Conservation (phyloP, 1,284 basidiomycete species). For the Phellopilus nigrolimitatus region DNA sequence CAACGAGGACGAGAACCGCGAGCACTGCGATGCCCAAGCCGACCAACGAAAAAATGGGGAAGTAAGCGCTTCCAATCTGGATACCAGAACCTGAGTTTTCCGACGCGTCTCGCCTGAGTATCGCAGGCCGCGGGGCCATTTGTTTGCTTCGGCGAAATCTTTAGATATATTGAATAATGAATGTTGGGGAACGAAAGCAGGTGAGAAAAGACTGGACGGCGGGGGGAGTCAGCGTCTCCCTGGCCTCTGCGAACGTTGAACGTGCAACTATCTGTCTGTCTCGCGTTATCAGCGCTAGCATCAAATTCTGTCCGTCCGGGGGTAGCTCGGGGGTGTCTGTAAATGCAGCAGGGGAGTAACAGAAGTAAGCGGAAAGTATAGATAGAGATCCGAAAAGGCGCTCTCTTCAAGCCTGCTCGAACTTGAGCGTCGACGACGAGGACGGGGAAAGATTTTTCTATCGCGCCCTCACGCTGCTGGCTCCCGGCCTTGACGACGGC, state of each 20-base stretch:
- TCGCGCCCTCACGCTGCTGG: no score
- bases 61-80: slow-evolving; percentile 6
- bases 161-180: not conserved
- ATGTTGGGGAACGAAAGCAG: not conserved
- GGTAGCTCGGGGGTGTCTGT: not conserved
- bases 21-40: slow-evolving; percentile 45
- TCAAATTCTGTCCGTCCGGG: no score
- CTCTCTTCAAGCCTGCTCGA: not conserved
- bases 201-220: slow-evolving; percentile 9
- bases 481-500: not conserved
- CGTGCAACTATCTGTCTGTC: no score
- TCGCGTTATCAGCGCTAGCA: no score
- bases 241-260: not conserved
- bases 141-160: no score
- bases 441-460: not conserved
- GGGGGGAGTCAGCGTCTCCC: not conserved
- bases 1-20: slow-evolving; percentile 31
- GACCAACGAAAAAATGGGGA: slow-evolving; percentile 34
- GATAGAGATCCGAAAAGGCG: not conserved
- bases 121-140: slow-evolving; percentile 2
- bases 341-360: not conserved
- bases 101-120: not conserved
- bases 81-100: not conserved
- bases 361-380: not conserved
- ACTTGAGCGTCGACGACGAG: not conserved